Conservation (phyloP, 2,329 filamentous ascomycete genomes). For the Pestalotiopsis sp. region DNA sequence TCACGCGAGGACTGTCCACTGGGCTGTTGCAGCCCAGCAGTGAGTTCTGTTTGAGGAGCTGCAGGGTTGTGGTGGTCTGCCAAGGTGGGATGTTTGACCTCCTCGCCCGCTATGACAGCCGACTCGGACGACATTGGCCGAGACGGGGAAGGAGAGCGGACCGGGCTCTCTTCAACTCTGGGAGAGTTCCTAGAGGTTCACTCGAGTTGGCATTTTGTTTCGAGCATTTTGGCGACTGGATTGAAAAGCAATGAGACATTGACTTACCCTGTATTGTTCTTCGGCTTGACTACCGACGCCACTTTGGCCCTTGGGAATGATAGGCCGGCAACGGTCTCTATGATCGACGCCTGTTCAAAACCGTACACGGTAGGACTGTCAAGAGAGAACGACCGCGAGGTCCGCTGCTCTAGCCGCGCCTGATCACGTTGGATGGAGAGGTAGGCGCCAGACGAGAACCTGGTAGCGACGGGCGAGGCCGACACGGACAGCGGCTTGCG, state of each 20-base stretch:
- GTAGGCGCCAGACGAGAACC: constrained; percentile 47
- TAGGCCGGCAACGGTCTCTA: constrained; percentile 13
- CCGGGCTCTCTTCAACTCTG: constrained; percentile 20
- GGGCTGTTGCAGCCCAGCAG: constrained; percentile 46
- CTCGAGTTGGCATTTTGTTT: constrained; percentile 7
- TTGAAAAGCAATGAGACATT: constrained; percentile 31
- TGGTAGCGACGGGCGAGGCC: constrained; percentile 52
- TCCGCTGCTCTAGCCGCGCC: constrained; percentile 54
- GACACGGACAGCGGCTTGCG: constrained; percentile 64
- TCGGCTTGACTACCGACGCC: background rate
- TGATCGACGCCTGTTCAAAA: constrained; percentile 41
- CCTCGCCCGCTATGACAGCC: constrained; percentile 29
- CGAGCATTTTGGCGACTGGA: constrained; percentile 18
- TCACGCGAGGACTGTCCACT: constrained; percentile 45
- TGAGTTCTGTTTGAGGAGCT: constrained; percentile 44
- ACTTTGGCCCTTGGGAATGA: constrained; percentile 13
- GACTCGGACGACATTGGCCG: constrained; percentile 22
- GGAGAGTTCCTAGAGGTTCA: constrained; percentile 27
- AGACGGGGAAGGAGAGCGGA: constrained; percentile 9
- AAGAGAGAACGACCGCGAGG: constrained; percentile 56
- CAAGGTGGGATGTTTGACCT: constrained; percentile 26
- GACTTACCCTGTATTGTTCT: constrained; percentile 29
- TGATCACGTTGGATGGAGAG: constrained; percentile 41
- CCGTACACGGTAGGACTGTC: constrained; percentile 67
- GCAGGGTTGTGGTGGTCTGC: constrained; percentile 41